phyloP scores from a whole-genome alignment of 1,139 yeast genomes.

The Yamadazyma spencermartinsiae region DNA sequence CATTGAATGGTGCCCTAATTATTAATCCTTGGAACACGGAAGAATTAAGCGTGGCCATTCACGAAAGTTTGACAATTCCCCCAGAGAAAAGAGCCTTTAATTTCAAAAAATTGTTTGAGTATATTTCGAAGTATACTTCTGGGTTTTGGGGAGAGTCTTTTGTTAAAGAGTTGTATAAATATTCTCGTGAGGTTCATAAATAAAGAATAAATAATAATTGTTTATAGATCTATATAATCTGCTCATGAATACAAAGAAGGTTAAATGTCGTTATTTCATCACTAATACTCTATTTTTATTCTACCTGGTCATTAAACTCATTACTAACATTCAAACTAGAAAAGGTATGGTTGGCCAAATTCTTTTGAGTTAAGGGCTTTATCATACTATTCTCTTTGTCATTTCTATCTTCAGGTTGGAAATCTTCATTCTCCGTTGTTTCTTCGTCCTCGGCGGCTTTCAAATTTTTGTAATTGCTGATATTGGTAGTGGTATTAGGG shows the following conservation, averaged over 20 bases:
- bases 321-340: slow-evolving; percentile 18
- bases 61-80: slow-evolving; percentile 84
- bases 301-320: slow-evolving; percentile 30
- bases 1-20: slow-evolving; percentile 86
- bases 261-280: not conserved
- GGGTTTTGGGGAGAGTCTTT: slow-evolving; percentile 97
- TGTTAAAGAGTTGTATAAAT: slow-evolving; percentile 76
- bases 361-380: slow-evolving; percentile 33
- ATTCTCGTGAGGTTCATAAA: slow-evolving; percentile 15
- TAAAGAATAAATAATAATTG: not conserved
- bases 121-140: slow-evolving; percentile 89
- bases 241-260: slow-evolving; percentile 1
- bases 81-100: slow-evolving; percentile 75
- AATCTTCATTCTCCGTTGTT: not conserved
- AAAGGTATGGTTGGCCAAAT: slow-evolving; percentile 32
- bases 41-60: slow-evolving; percentile 81
- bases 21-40: slow-evolving; percentile 99
- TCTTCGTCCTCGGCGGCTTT: not conserved
- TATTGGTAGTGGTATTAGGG: slow-evolving; percentile 14
- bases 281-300: slow-evolving; percentile 13
- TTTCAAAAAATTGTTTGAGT: slow-evolving; percentile 79
- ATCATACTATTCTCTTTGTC: slow-evolving; percentile 15
- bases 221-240: slow-evolving; percentile 2
- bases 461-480: slow-evolving; percentile 5
- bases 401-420: slow-evolving; percentile 6